Evolutionary conservation across 257 asterid genomes (phyloP).

Genomic region (Mitragyna speciosa): DNA sequence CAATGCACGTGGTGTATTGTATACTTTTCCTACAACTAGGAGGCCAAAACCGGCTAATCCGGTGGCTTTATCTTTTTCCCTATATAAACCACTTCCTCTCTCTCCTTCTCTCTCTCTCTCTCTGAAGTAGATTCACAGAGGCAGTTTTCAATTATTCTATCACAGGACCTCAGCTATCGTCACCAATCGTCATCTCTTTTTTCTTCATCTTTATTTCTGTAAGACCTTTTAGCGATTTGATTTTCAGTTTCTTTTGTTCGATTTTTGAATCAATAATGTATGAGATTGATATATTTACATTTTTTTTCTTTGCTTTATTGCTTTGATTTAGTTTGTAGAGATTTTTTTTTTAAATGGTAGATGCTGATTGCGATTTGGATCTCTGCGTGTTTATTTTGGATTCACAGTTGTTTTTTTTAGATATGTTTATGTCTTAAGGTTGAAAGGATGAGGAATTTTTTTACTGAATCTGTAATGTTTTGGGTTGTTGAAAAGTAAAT

Average conservation of each 20-base stretch:
- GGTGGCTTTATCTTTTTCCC: not conserved
- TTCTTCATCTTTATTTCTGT: conserved; percentile 8
- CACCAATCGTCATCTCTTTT: not conserved
- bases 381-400: not conserved
- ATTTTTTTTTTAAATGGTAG: not conserved
- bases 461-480: not conserved
- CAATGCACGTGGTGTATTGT: too few species aligned
- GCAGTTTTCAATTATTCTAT: conserved; percentile 14
- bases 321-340: not conserved
- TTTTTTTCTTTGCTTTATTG: not conserved
- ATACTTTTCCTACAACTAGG: too few species aligned
- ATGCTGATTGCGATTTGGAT: conserved; percentile 1
- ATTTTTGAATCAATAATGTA: not conserved
- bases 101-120: too few species aligned
- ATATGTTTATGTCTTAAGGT: not conserved
- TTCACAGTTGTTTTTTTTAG: not conserved
- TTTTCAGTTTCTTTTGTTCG: not conserved
- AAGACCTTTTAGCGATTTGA: not conserved
- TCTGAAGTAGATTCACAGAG: not conserved
- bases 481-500: too few species aligned
- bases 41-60: conserved; percentile 1
- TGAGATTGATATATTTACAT: not conserved
- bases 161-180: not conserved
- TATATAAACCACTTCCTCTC: not conserved
- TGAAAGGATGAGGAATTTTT: not conserved